Base-by-base conservation (phyloP, 306 rosid genomes). In the Dicorynia guianensis region DNA sequence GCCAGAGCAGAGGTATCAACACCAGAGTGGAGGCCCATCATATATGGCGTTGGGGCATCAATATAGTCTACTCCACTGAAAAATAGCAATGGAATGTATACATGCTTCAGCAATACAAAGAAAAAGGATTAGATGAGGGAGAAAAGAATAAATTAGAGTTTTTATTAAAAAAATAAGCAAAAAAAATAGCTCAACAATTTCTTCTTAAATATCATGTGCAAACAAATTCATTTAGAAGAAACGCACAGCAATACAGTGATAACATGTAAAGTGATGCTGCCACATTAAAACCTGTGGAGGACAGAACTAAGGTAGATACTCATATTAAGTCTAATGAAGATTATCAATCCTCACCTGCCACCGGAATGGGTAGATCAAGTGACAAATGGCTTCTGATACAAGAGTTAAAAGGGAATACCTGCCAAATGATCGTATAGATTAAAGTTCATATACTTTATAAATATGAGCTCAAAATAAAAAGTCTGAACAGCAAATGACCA, bases 61-160 rank as follows among this genome's bases (percentile, higher is more conserved):
- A 95, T 95, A 76, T 95, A 95, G 93, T 95, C 98, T 84, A 95
- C 97, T 81, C 99, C 99, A 80, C 96, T 95, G 92, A 87, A 95
- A 90, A 95, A 95, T 82, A 95, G 99, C 87, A 92, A 85, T 60
- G 99, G 99, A 89, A 95, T 95, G 87, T 92, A 95, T 81, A 95
- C 99, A 82, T 95, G 99, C 99, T 95, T 83, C 86, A 87, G 82
- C 80, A 84, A 82, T 84, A 78, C 71, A 92, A 85, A 90, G 76
- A 77, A 56, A 84, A 54, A 81, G 52, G 42, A 83, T 87, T 84
- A 83, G 87, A 84, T 73, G 50, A 58, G 68, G 84, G 77, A 83
- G 53, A 67, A 69, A 74, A 56, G 80, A 36, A 80, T 69, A 25
- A 61, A 68, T 59, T 76, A 69, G 62, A 10, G 64, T 76, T 76